Base-by-base conservation (phyloP, 306 rosid genomes). In the Leucaena leucocephala region DNA sequence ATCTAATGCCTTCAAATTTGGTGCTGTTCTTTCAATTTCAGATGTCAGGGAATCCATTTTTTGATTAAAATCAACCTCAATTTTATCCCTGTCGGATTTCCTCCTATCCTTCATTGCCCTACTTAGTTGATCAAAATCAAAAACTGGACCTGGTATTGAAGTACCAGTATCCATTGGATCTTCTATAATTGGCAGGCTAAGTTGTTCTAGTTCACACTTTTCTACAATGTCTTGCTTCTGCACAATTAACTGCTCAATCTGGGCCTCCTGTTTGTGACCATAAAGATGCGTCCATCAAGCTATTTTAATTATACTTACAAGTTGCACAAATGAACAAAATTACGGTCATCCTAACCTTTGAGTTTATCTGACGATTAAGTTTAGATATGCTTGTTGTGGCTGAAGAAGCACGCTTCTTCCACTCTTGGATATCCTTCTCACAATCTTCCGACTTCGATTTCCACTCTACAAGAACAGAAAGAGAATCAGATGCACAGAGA, bases 1-100 rank as follows among this genome's bases (percentile, higher is more conserved):
- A 76, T 92, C 98, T 82, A 95, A 83, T 78, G 98, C 97, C 88
- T 92, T 95, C 92, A 95, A 84, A 88, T 95, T 95, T 48, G 98
- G 99, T 34, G 99, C 97, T 3, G 99, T 96, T 90, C 90, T 91
- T 64, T 96, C 98, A 21, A 93, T 96, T 75, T 96, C 99, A 65
- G 97, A 85, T 77, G 84, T 64, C 77, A 93, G 64, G 76, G 92
- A 81, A 79, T 90, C 97, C 82, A 87, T 86, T 79, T 96, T 90
- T 74, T 88, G 94, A 90, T 84, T 96, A 63, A 93, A 96, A 1
- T 93, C 96, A 63, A 49, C 69, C 86, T 96, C 99, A 81, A 87
- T 82, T 81, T 91, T 93, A 71, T 93, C 93, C 72, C 92, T 75
- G 69, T 90, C 92, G 38, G 97, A 86, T 45, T 83, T 74, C 82